Conservation (phyloP, 2,329 filamentous ascomycete species). For the Talaromyces sp. region DNA sequence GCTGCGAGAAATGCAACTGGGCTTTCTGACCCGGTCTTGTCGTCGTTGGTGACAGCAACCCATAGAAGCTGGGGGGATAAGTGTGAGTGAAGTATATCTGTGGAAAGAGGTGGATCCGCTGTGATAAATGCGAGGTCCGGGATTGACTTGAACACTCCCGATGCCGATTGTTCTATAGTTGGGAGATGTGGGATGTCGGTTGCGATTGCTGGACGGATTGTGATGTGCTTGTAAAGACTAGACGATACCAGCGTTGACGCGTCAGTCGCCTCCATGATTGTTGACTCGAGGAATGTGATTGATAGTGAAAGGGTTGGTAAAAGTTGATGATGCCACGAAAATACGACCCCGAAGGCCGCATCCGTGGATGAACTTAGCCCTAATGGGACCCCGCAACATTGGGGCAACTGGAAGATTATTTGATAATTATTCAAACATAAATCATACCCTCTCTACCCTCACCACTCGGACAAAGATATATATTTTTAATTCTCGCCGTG, state of each 20-base stretch:
- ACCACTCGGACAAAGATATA: too few relatives aligned
- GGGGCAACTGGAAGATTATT: too few relatives aligned
- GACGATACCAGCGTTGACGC: background rate
- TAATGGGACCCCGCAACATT: too few relatives aligned
- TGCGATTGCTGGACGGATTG: background rate
- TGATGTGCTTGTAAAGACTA: background rate
- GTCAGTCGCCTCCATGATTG: background rate
- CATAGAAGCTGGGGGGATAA: constrained; percentile 1
- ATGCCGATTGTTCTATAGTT: constrained; percentile 11
- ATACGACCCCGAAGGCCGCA: too few relatives aligned
- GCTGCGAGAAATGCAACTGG: constrained; percentile 12
- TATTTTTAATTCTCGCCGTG: background rate
- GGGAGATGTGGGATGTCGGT: constrained; percentile 10
- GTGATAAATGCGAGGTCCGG: constrained; percentile 11
- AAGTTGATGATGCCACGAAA: too few relatives aligned
- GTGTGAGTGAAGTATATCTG: background rate
- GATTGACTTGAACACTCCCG: constrained; percentile 12
- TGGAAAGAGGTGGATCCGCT: constrained; percentile 3
- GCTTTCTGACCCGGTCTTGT: background rate
- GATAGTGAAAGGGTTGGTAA: too few relatives aligned
- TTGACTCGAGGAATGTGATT: background rate
- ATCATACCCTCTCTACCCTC: too few relatives aligned
- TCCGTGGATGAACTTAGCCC: too few relatives aligned
- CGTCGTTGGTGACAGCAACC: constrained; percentile 3
- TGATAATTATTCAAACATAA: too few relatives aligned